phyloP scores from a whole-genome alignment of 2,329 filamentous ascomycete species.

The Penicillium italicum region DNA sequence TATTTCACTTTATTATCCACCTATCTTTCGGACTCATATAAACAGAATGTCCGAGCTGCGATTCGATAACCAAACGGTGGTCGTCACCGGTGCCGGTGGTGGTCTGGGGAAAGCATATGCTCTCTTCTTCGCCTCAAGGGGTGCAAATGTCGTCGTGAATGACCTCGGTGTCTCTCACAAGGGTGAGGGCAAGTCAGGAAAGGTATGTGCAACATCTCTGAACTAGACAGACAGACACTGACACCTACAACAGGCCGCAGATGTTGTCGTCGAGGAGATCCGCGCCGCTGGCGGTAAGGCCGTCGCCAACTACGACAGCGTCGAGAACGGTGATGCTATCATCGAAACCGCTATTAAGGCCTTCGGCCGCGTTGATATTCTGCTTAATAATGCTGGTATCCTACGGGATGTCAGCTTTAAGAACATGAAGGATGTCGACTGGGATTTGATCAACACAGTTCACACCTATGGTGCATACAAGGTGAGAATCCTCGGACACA shows the following conservation, averaged over 20 bases:
- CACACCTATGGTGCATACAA: conserved; percentile 95
- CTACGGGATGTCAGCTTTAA: conserved; percentile 94
- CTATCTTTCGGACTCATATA: conserved; percentile 13
- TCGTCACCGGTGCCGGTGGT: conserved; percentile 81
- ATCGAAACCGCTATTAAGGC: conserved; percentile 61
- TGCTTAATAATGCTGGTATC: conserved; percentile 98
- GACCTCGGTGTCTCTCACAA: conserved; percentile 91
- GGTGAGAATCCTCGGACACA: conserved; percentile 32
- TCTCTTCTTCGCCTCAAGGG: conserved; percentile 84
- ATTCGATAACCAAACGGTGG: conserved; percentile 84
- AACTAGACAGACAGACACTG: conserved; percentile 26
- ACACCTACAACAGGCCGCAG: conserved; percentile 56
- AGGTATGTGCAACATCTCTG: conserved; percentile 52
- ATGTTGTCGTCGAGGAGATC: conserved; percentile 49
- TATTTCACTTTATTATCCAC: conserved; percentile 12
- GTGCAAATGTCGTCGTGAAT: conserved; percentile 94
- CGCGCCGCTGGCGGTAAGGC: conserved; percentile 88
- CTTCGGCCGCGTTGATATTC: conserved; percentile 74
- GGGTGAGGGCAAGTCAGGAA: conserved; percentile 81
- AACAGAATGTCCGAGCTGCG: conserved; percentile 65
- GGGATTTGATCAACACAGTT: conserved; percentile 91
- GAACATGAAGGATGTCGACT: conserved; percentile 96
- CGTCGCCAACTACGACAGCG: conserved; percentile 88
- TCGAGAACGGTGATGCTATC: conserved; percentile 85
- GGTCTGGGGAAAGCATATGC: conserved; percentile 80